Evolutionary conservation across 2,329 filamentous ascomycete species (phyloP), one percentile per base, ranked within the genome.

Genomic region (Exophiala bonariae): DNA sequence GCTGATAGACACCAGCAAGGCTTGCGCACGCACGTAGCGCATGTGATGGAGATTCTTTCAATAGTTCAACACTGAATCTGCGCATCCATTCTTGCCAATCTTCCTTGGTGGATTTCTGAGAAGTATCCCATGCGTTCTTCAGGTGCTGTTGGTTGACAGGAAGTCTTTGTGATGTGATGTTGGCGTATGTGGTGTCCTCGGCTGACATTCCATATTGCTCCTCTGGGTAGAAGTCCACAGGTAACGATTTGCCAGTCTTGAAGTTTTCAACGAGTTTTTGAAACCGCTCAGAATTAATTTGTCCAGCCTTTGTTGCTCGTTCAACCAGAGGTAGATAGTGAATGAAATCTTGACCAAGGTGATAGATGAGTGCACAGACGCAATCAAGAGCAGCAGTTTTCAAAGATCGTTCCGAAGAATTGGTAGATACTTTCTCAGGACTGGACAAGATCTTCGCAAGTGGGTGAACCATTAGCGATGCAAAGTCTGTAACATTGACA

Each of bases 71-170:
- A 63, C 92, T 97, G 70, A 99, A 96, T 20, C 92, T 82, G 52
- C 95, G 83, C 69, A 99, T 89, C 93, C 93, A 99, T 67, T 99
- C 93, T 61, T 96, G 89, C 93, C 93, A 99, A 69, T 99, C 93
- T 64, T 99, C 93, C 61, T 91, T 90, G 8, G 93, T 99, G 0
- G 92, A 96, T 64, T 96, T 96, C 51, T 95, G 90, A 49, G 86
- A 90, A 0, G 95, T 93, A 60, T 97, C 93, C 93, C 93, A 99
- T 0, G 95, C 93, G 55, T 87, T 86, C 69, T 97, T 96, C 17
- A 99, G 76, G 73, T 99, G 95, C 55, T 97, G 91, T 41, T 96
- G 90, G 59, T 99, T 99, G 68, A 97, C 92, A 52, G 95, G 90
- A 26, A 97, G 78, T 69, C 97, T 97, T 60, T 90, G 86, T 4